Evolutionary conservation across 768 basidiomycete species (phyloP), one percentile per base, ranked within the genome.

Genomic region (Termitomyces sp.): DNA sequence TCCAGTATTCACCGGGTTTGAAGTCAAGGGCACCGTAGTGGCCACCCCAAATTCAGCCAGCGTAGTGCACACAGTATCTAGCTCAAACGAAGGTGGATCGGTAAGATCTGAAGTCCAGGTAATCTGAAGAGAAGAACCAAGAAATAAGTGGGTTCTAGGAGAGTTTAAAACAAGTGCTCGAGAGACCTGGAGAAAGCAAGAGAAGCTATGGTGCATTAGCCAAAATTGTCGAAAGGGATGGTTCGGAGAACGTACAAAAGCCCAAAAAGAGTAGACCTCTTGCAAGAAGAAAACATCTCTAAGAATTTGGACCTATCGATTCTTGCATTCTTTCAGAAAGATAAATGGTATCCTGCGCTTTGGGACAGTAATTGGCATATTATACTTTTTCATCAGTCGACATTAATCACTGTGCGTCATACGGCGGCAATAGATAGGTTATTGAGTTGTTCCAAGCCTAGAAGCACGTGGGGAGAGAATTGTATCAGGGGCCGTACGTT

Each of bases 381-480:
- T 52, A 40, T 20, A 3, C 20, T 16, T 48, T 36, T 52, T 53
- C 57, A 58, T 58, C 57, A 58, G 26, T 54, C 52, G 47, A 20
- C 20, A 4, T n/a, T 24, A 46, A 43, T 24, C 43, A 36, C n/a
- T 28, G 6, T 22, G 10, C 22, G 38, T 36, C 28, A 45, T 47
- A 18, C n/a, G 36, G n/a, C n/a, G 41, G 50, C 44, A 35, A 30
- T 46, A 41, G 24, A 36, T 36, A 44, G n/a, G 56, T 18, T 51
- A 7, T 56, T 35, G 55, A 50, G 48, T 13, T 33, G 35, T 50
- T 40, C 7, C n/a, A 33, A 35, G 22, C 26, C 18, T 24, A n/a
- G 26, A 52, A 18, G n/a, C 7, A 35, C 6, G 24, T 33, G 30
- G 18, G 14, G 28, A 36, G 24, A 43, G 32, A 18, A 44, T 14